Conservation (phyloP, 306 rosid species). For the Alnus glutinosa region DNA sequence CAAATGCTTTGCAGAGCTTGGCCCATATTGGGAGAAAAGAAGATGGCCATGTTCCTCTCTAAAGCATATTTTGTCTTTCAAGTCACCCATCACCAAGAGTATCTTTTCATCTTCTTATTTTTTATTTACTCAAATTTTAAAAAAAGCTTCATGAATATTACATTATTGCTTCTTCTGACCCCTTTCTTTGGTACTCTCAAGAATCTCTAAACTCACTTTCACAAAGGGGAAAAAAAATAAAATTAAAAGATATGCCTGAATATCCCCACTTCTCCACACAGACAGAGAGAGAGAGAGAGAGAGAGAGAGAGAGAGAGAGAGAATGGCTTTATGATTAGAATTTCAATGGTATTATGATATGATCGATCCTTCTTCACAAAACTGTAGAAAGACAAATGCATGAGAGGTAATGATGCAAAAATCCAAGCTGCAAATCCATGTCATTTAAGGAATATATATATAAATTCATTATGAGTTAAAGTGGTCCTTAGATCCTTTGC, state of each 20-base stretch:
- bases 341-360: conserved; percentile 7
- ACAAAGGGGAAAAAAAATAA: not conserved
- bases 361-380: conserved; percentile 3
- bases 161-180: conserved; percentile 22
- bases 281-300: too few relatives aligned
- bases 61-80: conserved; percentile 34
- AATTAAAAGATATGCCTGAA: not conserved
- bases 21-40: conserved; percentile 37
- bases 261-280: not conserved
- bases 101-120: conserved; percentile 30
- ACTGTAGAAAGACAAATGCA: conserved; percentile 42
- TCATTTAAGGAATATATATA: conserved; percentile 22
- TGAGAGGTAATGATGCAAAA: conserved; percentile 62
- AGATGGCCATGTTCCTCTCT: conserved; percentile 14
- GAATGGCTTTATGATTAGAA: conserved; percentile 15
- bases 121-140: not conserved
- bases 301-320: not conserved
- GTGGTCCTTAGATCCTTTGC: conserved; percentile 38
- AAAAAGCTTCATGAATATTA: conserved; percentile 16
- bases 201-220: conserved; percentile 18
- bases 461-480: conserved; percentile 31
- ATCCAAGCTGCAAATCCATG: conserved; percentile 44
- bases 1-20: conserved; percentile 36
- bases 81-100: conserved; percentile 33
- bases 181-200: conserved; percentile 16